Base-by-base conservation (phyloP, 2,329 filamentous ascomycete species). In the Colletotrichum godetiae region DNA sequence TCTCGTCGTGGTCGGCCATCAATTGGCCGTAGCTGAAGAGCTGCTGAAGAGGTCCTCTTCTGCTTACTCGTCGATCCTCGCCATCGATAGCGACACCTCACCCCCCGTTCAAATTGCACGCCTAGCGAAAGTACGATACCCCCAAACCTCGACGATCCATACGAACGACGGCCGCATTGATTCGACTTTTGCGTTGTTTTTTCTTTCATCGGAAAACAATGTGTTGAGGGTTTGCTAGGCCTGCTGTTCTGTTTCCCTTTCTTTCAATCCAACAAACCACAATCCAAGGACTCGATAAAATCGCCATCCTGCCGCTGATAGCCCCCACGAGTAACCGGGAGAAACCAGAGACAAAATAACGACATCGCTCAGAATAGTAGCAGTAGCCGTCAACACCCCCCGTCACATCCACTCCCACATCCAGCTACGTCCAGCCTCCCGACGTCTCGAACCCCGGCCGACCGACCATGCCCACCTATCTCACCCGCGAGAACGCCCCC, bases 381-480 rank as follows among this genome's bases (percentile, higher is more conserved):
- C 42, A 49, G 60, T 37, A 37, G n/a, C 22, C 15, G 42, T 57
- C n/a, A 24, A 49, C 42, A 49, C 19, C 24, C 42, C 65, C 69
- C 59, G 60, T 70, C 67, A 65, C 70, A 60, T 52, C 70, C 67
- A 55, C 67, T 46, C 31, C 58, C n/a, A 58, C 53, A 7, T 53
- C 24, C 19, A 31, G 46, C 13, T 49, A n/a, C 57, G 24, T 71
- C 35, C 33, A 49, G 15, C 56, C 49, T 66, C 67, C 49, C 67
- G 67, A 72, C 71, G 71, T 57, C 71, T 73, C 56, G 57, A 67
- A 49, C 72, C 57, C 61, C 57, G 37, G 57, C 62, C 63, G 60
- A 73, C 49, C 72, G 66, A 76, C 65, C 66, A 90, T 90, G 88
- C 88, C 88, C 83, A 88, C 87, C 76, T 89, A 88, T 80, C 79